Conservation (phyloP, 805 yeast genomes). For the Zygoascus tannicola region DNA sequence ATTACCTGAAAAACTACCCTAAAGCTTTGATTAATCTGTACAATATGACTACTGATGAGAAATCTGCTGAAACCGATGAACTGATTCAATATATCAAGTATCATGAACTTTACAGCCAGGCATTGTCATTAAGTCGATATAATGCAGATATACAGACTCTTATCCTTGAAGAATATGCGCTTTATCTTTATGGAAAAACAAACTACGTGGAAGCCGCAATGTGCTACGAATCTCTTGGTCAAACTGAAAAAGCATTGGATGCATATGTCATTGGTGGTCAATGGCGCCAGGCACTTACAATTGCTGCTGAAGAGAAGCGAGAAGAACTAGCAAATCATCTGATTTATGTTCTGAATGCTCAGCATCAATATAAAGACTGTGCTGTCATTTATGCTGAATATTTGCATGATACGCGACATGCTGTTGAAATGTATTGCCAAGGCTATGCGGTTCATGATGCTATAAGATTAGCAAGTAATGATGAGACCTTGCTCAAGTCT, state of each 20-base stretch:
- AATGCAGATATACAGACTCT: constrained; percentile 44
- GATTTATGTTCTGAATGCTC: constrained; percentile 47
- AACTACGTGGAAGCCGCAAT: constrained; percentile 69
- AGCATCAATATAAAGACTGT: constrained; percentile 68
- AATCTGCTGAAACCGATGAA: constrained; percentile 35
- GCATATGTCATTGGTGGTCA: constrained; percentile 58
- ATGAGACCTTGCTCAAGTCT: constrained; percentile 33
- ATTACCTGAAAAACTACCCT: constrained; percentile 54
- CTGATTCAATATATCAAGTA: constrained; percentile 56
- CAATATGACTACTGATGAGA: constrained; percentile 20
- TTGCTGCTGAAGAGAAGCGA: constrained; percentile 32
- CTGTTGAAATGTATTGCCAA: constrained; percentile 62
- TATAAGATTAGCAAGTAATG: constrained; percentile 46
- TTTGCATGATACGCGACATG: constrained; percentile 49
- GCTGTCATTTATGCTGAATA: constrained; percentile 64
- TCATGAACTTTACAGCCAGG: constrained; percentile 63
- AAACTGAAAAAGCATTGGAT: constrained; percentile 53
- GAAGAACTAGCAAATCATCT: constrained; percentile 50
- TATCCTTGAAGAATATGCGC: constrained; percentile 56
- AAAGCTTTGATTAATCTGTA: constrained; percentile 63
- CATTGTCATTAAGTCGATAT: constrained; percentile 53
- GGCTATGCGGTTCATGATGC: constrained; percentile 72
- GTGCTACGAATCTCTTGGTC: constrained; percentile 59
- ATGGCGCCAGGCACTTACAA: constrained; percentile 78
- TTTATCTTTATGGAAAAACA: constrained; percentile 44